Evolutionary conservation across 1,284 basidiomycete genomes (phyloP), one percentile per base, ranked within the genome.

Genomic region (Wolfiporia cocos): DNA sequence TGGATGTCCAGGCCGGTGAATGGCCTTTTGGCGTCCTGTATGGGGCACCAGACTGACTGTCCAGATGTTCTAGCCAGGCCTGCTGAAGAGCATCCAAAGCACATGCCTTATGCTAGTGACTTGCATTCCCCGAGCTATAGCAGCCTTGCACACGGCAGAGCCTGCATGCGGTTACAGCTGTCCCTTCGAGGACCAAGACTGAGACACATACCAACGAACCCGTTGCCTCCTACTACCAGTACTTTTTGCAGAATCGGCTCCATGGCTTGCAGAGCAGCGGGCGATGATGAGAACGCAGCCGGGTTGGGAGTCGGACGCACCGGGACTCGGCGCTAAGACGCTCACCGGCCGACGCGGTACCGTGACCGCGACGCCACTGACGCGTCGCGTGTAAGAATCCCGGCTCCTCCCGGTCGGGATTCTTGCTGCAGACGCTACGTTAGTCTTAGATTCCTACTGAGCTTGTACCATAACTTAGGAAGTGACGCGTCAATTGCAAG

Each of bases 201-300:
- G 10, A 30, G 7, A 45, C 33, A 52, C 69, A 47, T 52, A 88
- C 92, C 93, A 51, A 97, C 80, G 68, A 95, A 97, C 11, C 94
- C 93, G 63, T 96, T 96, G 23, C 93, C 93, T 15, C 94, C 94
- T 1, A 96, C 79, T 23, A 97, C 92, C 6, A 94, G 77, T 45
- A 96, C 74, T 58, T 73, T 80, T 49, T 74, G 77, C 48, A 71
- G 49, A 47, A 71, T 50, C 42, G 55, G 44, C 30, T 55, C 47
- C 59, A 60, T 62, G 26, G 18, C 9, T 7, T 33, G 9, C 15
- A 18, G 17, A 18, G 32, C 10, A 28, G 26, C 14, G 26, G 26
- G 26, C 14, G 26, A 14, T 28, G 26, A 28, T 28, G 26, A 28
- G 26, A 14, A 28, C n/a, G n/a, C n/a, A n/a, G n/a, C n/a, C n/a